These are phyloP conservation scores for Pseudotsuga menziesii DNA, from an alignment of 75 land plant species.

Conservation along the genomic window DNA sequence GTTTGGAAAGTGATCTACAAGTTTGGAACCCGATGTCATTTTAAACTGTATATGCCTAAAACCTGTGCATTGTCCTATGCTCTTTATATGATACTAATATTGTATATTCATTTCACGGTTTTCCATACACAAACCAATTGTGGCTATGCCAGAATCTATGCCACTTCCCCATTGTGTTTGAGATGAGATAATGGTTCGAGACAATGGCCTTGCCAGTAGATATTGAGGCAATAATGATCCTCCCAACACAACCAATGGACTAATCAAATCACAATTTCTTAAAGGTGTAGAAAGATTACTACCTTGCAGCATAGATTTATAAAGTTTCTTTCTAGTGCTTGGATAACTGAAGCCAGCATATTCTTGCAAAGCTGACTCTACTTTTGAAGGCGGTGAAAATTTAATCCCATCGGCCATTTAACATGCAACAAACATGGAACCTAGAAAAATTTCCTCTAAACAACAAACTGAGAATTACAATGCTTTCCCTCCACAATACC, in stretches of 20 bases:
- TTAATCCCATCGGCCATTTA: conserved; percentile 1
- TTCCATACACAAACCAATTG: neutral
- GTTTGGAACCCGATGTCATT: no score
- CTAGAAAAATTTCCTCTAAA: neutral
- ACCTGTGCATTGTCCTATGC: neutral
- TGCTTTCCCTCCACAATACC: neutral
- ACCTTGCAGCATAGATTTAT: neutral
- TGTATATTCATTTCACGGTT: neutral
- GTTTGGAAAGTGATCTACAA: no score
- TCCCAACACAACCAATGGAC: neutral
- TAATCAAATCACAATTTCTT: neutral
- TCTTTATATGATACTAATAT: neutral
- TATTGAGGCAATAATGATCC: neutral
- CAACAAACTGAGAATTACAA: neutral
- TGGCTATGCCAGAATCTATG: neutral
- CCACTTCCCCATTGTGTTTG: no score
- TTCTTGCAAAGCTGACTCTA: neutral
- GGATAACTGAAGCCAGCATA: neutral
- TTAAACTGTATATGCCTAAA: neutral
- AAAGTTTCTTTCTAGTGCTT: neutral
- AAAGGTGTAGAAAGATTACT: neutral
- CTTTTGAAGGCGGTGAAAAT: neutral
- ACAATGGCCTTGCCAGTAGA: neutral
- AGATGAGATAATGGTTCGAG: neutral
- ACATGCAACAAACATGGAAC: neutral